Evolutionary conservation across 331 rosid species (phyloP), one percentile per base, ranked within the genome.

Genomic region (Erythrophleum ivorense): DNA sequence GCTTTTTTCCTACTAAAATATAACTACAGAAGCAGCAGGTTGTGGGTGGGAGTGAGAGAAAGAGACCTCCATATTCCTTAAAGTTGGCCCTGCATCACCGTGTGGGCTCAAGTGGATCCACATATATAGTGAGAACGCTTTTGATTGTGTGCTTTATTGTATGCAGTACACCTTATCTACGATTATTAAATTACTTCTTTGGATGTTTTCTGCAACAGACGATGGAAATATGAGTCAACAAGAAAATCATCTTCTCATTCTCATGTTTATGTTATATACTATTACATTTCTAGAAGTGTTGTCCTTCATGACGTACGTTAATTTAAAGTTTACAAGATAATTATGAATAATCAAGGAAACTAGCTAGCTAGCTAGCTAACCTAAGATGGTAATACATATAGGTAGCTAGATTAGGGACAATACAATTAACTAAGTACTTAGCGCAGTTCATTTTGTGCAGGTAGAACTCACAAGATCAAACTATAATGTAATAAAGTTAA

Each of bases 31-130:
- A 63, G 38, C 38, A 60, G 59, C 19, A 50, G 38, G 40, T 24
- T 24, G 54, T 75, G 15, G 68, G 19, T n/a, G 62, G 46, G 14
- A 16, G 13, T 58, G 59, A 24, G 15, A 24, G 80, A 80, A 50
- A 71, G 68, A 18, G 85, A 76, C 80, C 2, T 71, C 80, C 83
- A 67, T 13, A 67, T 78, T 84, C 72, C 77, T 33, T 7, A 83
- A 84, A 66, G 80, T 73, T 63, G 41, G 43, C 45, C 41, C 60
- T 69, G 9, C 46, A 59, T 59, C 18, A 0, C 18, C 77, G 4
- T 1, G 21, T 70, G 71, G 50, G 36, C 9, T 77, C 58, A 54
- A 77, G 29, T 24, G 29, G 29, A 24, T 24, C 29, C 29, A 24
- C 29, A 24, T 24, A 24, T 24, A 24, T 24, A 24, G 29, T 24